Evolutionary conservation across 768 basidiomycete genomes (phyloP), one percentile per base, ranked within the genome.

Genomic region (Calocera cornea): DNA sequence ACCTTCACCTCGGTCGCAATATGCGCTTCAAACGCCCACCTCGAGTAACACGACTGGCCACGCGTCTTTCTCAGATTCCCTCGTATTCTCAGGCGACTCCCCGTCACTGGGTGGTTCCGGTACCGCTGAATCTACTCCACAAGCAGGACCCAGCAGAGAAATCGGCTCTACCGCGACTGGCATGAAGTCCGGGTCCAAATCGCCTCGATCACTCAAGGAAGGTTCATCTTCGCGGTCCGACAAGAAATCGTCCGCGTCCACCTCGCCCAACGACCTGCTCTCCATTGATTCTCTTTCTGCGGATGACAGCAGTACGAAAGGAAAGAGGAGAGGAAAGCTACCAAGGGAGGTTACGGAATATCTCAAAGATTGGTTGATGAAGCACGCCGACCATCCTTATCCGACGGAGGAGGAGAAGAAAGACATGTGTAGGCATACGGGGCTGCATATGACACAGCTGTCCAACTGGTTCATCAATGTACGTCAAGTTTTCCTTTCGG

Each of bases 401-500:
- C 90, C 90, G 34, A 87, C 85, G 71, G 90, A 93, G 75, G 89
- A 92, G 69, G 90, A 92, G 81, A 93, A 93, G 79, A 92, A 92
- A 74, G 88, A 89, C 74, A 78, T 93, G 71, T 92, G 90, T 76
- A 84, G 88, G 72, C 88, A 88, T 41, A 93, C 90, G 1, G 89
- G 89, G 29, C 78, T 93, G 70, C 89, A 86, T 78, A 92, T 92
- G 89, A 85, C 83, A 77, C 90, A 93, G 76, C 89, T 92, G 0
- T 90, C 89, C 65, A 92, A 92, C 75, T 92, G 90, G 90, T 92
- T 92, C 90, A 92, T 92, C 73, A 92, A 92, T 72, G 90, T 84
- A 66, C 65, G 84, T 78, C 16, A 17, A 22, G 5, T 27, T 24
- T 33, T n/a, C 17, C 41, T 47, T 66, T 12, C 36, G 17, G 40